Evolutionary conservation across 139 green algal genomes (phyloP).

Genomic region (Monoraphidium neglectum): DNA sequence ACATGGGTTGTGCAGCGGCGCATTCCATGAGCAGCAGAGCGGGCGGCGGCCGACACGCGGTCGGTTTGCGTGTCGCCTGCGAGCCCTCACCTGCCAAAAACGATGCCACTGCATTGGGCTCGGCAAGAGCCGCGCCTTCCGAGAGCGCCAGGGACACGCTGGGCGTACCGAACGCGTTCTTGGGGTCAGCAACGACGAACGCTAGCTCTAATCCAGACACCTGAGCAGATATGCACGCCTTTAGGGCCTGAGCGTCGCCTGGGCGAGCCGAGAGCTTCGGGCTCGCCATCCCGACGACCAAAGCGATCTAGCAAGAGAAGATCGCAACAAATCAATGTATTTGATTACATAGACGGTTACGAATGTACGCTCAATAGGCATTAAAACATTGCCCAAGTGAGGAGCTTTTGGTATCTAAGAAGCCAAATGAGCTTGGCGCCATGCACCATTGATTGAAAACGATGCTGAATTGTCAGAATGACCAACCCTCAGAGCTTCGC

Average conservation of each 20-base stretch:
- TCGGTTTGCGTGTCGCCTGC: too few species aligned
- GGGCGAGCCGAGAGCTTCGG: constrained; percentile 34
- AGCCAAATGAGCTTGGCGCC: too few species aligned
- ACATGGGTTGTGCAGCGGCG: background rate
- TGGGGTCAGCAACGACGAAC: constrained; percentile 11
- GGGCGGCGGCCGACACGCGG: background rate
- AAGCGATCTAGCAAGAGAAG: background rate
- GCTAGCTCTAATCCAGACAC: constrained; percentile 12
- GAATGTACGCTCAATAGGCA: too few species aligned
- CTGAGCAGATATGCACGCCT: constrained; percentile 43
- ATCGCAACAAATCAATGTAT: too few species aligned
- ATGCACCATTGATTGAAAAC: too few species aligned
- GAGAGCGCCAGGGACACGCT: constrained; percentile 37
- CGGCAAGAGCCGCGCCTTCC: constrained; percentile 39
- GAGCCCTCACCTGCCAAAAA: constrained; percentile 49
- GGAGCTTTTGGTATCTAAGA: too few species aligned
- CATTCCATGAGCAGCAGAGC: background rate
- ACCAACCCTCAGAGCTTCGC: too few species aligned
- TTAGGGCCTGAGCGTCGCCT: constrained; percentile 65
- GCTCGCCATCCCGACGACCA: background rate
- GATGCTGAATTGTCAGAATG: too few species aligned
- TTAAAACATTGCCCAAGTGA: too few species aligned
- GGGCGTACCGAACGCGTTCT: constrained; percentile 35
- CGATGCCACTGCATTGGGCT: constrained; percentile 62
- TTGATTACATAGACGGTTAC: too few species aligned